These are phyloP conservation scores for Hypsizygus ulmarius DNA, from an alignment of 1,284 basidiomycete species.

Conservation along the genomic window DNA sequence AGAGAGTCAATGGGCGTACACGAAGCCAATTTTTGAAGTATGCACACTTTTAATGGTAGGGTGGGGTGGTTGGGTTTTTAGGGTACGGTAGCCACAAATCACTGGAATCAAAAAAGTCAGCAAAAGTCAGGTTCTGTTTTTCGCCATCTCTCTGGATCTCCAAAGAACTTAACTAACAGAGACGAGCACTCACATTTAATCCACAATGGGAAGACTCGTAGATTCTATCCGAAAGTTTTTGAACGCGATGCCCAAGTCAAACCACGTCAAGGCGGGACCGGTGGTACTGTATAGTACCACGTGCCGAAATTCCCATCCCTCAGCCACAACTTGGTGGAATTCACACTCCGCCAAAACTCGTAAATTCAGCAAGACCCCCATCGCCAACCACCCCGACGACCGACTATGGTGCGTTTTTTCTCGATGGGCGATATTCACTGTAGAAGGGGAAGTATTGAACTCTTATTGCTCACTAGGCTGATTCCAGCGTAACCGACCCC, in stretches of 20 bases:
- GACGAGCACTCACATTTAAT: slow-evolving; percentile 67
- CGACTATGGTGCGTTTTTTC: slow-evolving; percentile 54
- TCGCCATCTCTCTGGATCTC: background rate
- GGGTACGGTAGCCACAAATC: slow-evolving; percentile 84
- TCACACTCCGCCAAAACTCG: slow-evolving; percentile 39
- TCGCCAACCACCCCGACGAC: slow-evolving; percentile 30
- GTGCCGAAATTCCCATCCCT: slow-evolving; percentile 34
- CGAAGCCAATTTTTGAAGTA: background rate
- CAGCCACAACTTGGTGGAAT: slow-evolving; percentile 39
- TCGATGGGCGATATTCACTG: slow-evolving; percentile 1
- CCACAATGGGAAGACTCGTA: slow-evolving; percentile 83
- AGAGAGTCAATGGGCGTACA: background rate
- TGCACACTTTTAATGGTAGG: slow-evolving; percentile 39
- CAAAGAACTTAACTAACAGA: background rate
- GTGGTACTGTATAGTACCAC: slow-evolving; percentile 58
- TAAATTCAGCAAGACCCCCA: slow-evolving; percentile 18
- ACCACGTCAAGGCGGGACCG: slow-evolving; percentile 13
- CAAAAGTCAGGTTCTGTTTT: slow-evolving; percentile 6
- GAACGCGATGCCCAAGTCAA: slow-evolving; percentile 10
- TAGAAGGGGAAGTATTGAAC: slow-evolving; percentile 8
- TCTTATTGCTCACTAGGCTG: slow-evolving; percentile 51
- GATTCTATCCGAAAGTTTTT: slow-evolving; percentile 71
- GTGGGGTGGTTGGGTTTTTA: slow-evolving; percentile 23
- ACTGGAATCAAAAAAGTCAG: slow-evolving; percentile 39
- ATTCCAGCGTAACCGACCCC: slow-evolving; percentile 81